Conservation (phyloP, 106 monocot genomes). For the Acanthochlamys bracteata region DNA sequence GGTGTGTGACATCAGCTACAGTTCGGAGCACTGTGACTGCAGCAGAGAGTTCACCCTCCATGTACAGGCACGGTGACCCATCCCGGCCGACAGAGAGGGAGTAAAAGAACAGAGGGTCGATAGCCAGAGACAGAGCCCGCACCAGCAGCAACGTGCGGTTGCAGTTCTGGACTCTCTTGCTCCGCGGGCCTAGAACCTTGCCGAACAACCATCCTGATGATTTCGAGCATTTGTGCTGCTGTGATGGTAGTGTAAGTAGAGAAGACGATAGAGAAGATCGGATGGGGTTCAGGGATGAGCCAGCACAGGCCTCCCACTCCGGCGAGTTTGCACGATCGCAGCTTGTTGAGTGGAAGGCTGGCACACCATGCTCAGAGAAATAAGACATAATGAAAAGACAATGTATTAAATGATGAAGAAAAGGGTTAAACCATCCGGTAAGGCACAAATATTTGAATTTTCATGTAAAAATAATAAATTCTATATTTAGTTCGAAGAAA, state of each 20-base stretch:
- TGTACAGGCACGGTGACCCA: constrained; percentile 37
- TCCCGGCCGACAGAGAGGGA: constrained; percentile 42
- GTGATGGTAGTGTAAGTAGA: not conserved
- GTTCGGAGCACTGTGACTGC: constrained; percentile 53
- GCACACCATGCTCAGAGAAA: no score
- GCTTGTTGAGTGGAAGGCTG: constrained; percentile 67
- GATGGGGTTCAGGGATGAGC: constrained; percentile 81
- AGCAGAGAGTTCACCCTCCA: constrained; percentile 42
- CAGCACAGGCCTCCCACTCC: constrained; percentile 62
- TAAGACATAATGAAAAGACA: no score
- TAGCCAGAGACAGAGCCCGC: constrained; percentile 65
- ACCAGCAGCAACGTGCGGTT: constrained; percentile 64
- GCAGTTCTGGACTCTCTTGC: constrained; percentile 56
- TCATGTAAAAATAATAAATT: no score
- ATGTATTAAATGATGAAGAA: no score
- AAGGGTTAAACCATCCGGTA: no score
- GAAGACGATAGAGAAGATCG: not conserved
- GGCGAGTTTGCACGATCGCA: constrained; percentile 48
- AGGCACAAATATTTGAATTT: no score
- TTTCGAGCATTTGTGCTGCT: not conserved
- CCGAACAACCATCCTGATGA: constrained; percentile 31
- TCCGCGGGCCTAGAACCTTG: constrained; percentile 72
- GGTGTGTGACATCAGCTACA: constrained; percentile 39
- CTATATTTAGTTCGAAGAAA: no score
- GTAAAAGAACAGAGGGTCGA: constrained; percentile 95